Conservation (phyloP, 1,284 basidiomycete species). For the Peniophora sp. region DNA sequence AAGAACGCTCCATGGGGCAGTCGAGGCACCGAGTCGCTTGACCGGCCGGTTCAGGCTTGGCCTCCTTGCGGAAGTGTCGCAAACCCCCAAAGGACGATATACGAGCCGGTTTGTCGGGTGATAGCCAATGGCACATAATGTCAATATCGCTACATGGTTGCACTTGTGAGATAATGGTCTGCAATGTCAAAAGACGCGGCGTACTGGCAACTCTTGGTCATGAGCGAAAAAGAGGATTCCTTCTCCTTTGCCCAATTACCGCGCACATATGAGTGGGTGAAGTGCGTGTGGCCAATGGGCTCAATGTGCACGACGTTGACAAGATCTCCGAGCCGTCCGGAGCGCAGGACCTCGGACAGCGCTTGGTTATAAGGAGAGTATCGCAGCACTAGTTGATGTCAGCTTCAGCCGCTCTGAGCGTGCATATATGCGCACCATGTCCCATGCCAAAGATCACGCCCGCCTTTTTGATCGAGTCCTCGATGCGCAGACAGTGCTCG, state of each 20-base stretch:
- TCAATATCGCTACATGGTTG: conserved; percentile 64
- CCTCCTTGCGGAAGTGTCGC: conserved; percentile 67
- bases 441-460: conserved; percentile 78
- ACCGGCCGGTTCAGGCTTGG: conserved; percentile 64
- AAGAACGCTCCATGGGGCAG: conserved; percentile 63
- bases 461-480: conserved; percentile 57
- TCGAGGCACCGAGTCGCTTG: conserved; percentile 63
- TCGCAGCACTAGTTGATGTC: conserved; percentile 53
- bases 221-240: conserved; percentile 69
- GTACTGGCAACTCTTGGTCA: conserved; percentile 87
- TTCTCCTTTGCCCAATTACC: conserved; percentile 73
- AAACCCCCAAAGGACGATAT: conserved; percentile 82
- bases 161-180: not conserved
- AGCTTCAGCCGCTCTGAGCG: conserved; percentile 1
- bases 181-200: conserved; percentile 12
- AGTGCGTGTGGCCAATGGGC: conserved; percentile 75
- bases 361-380: conserved; percentile 78
- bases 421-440: conserved; percentile 46
- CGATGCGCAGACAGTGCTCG: conserved; percentile 69
- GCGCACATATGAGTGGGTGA: conserved; percentile 80
- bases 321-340: conserved; percentile 64
- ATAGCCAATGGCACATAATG: conserved; percentile 71
- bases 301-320: conserved; percentile 76
- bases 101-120: conserved; percentile 51
- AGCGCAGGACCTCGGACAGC: conserved; percentile 62